Evolutionary conservation across 208 protist genomes (phyloP).

Genomic region (Acanthamoeba triangularis): DNA sequence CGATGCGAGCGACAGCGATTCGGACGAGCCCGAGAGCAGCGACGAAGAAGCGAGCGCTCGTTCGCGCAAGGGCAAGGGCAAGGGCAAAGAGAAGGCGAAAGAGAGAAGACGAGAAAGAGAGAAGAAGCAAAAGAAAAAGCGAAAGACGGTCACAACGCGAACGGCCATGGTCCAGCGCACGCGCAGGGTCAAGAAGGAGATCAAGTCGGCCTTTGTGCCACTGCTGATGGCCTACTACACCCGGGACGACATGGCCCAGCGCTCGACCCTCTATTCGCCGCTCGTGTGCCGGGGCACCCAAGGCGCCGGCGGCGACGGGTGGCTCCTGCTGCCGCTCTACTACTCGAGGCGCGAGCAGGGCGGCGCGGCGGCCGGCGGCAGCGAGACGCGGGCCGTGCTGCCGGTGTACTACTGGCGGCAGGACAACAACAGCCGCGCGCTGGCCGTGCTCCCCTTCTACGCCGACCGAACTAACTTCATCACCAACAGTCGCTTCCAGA

Average conservation of each 20-base stretch:
- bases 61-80: background rate
- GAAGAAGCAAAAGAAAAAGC: background rate
- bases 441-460: conserved; percentile 34
- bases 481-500: conserved; percentile 42
- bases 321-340: conserved; percentile 23
- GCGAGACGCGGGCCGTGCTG: background rate
- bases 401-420: background rate
- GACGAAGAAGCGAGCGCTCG: background rate
- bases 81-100: background rate
- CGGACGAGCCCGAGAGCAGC: background rate
- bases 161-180: background rate
- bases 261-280: background rate
- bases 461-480: background rate
- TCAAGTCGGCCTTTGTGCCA: background rate
- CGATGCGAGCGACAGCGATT: background rate
- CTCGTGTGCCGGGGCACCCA: background rate
- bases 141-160: background rate
- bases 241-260: background rate
- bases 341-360: background rate
- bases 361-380: background rate
- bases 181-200: background rate
- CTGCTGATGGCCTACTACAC: conserved; percentile 20
- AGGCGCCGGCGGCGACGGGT: background rate
- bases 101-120: background rate
- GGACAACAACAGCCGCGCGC: background rate